Conservation (phyloP, 768 basidiomycete species). For the Lactarius deliciosus region DNA sequence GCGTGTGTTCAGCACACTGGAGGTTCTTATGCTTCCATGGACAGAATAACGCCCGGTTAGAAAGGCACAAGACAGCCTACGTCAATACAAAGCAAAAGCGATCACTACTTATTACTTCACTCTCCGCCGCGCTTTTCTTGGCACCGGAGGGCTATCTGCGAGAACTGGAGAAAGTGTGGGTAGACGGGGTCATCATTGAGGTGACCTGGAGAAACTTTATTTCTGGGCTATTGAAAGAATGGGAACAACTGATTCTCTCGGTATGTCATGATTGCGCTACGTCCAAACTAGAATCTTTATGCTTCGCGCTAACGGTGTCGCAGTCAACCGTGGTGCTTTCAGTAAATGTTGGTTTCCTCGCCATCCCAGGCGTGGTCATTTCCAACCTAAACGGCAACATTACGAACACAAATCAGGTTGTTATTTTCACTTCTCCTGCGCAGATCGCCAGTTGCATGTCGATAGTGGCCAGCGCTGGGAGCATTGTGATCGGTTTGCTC, state of each 20-base stretch:
- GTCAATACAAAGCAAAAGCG: neutral
- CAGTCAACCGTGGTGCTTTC: conserved; percentile 38
- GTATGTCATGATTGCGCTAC: neutral
- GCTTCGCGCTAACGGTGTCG: neutral
- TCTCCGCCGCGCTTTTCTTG: neutral
- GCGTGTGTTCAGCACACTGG: neutral
- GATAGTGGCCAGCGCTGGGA: conserved; percentile 47
- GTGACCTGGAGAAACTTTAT: neutral
- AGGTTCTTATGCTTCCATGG: conserved; percentile 1
- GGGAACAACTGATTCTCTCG: neutral
- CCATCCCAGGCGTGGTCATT: conserved; percentile 34
- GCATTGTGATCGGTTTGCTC: conserved; percentile 47
- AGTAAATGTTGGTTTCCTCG: conserved; percentile 38
- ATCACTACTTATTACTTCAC: neutral
- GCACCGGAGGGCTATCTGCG: neutral
- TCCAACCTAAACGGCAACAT: neutral
- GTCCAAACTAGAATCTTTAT: neutral
- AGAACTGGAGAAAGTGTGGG: neutral
- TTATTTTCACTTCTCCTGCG: neutral
- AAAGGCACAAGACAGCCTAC: neutral
- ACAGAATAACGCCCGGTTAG: neutral
- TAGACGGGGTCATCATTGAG: neutral
- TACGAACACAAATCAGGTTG: neutral
- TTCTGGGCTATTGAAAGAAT: neutral
- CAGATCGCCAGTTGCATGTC: conserved; percentile 49